Evolutionary conservation across 768 basidiomycete genomes (phyloP), one percentile per base, ranked within the genome.

Genomic region (Vishniacozyma victoriae): DNA sequence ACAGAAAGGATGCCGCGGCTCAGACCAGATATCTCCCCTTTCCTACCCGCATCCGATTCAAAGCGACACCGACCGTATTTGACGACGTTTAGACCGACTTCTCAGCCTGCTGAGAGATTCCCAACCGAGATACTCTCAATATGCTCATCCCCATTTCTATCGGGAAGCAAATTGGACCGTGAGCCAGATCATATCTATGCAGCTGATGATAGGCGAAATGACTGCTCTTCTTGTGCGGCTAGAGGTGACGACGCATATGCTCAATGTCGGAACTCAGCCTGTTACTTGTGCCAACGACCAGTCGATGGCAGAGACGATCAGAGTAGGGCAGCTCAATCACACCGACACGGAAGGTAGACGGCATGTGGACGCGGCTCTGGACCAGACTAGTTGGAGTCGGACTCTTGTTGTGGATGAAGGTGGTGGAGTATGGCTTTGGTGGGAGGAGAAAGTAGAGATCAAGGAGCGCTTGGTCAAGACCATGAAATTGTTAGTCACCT

Each of bases 341-440:
- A 35, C 33, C 23, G 48, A 62, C 15, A 55, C 60, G 14, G 60
- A 50, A 18, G 57, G 54, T 0, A 18, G 52, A 22, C 35, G 55
- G 35, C 52, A 59, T 45, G 48, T 62, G 15, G 64, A 66, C 45
- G 44, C 46, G 4, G 58, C 50, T 12, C 15, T 62, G 19, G 60
- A 66, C 44, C 46, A 57, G 4, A 26, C 2, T 2, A 24, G 27
- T 15, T 66, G 64, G 64, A 41, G 52, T 5, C 41, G 57, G 37
- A 27, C 43, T 6, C 22, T 58, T 25, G 26, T 66, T 16, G 58
- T 62, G 9, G 64, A 66, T 52, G 58, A 62, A 35, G n/a, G 26
- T 18, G 64, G 64, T 4, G 60, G 58, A 3, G 55, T 66, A 3
- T 66, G 64, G 64, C 22, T 57, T 19, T 62, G 60, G 60, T 40